Evolutionary conservation across 805 yeast genomes (phyloP), one percentile per base, ranked within the genome.

Genomic region (Pichia scutulata): DNA sequence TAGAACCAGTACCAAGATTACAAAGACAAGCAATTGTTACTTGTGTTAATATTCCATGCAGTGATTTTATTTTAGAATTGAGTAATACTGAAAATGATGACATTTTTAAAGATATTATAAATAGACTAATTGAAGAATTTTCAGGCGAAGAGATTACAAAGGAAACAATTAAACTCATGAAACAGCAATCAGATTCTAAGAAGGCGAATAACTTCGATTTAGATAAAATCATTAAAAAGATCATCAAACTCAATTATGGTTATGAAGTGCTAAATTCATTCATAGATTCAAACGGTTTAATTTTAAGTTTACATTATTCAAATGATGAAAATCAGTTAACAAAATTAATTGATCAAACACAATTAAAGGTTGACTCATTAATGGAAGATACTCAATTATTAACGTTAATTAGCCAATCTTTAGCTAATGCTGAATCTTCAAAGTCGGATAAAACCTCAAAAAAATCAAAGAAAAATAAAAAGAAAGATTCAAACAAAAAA

Each of bases 1-100:
- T 88, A 25, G 54, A 56, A 26, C 73, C 74, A 43, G 67, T 75
- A 12, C 82, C 88, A 37, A 77, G 85, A 53, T 72, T 89, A 51
- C 74, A 84, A 64, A 80, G 89, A 67, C 96, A 86, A 64, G 92
- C 95, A 1, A 77, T 89, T 46, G 86, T 83, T 14, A 82, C 93
- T 0, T 85, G 93, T 53, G 83, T 86, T 7, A 81, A 82, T 50
- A 67, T 89, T 39, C 75, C 85, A 9, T 73, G 85, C 44, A 64
- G 65, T 6, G 95, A 86, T 52, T 70, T 90, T 24, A 68, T 87
- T 39, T 63, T 66, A 8, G 89, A 86, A 51, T 71, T 89, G 46
- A 71, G 80, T 50, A 67, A 71, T 14, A 70, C 73, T 13, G 79
- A 76, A 25, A 78, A 78, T 56, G 82, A 78, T 43, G 88, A 80